Conservation (phyloP, 441 rosid species). For the Sinapis alba region DNA sequence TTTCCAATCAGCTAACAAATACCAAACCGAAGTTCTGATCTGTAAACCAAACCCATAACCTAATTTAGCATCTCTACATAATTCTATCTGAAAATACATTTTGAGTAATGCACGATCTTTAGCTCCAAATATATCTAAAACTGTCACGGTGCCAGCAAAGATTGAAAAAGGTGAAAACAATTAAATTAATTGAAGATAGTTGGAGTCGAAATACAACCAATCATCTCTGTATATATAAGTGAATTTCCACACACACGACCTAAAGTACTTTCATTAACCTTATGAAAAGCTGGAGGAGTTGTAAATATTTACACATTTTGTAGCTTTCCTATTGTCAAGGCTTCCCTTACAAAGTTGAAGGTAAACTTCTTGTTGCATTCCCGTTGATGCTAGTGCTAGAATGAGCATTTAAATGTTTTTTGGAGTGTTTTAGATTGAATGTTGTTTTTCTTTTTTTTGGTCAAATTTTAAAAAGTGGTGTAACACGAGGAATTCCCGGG, state of each 20-base stretch:
- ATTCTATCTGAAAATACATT: neutral
- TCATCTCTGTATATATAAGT: constrained; percentile 6
- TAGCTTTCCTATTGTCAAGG: no score
- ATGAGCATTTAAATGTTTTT: no score
- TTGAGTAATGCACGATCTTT: neutral
- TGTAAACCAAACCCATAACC: constrained; percentile 13
- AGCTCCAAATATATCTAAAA: neutral
- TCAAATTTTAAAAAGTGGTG: no score
- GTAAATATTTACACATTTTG: neutral
- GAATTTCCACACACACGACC: constrained; percentile 11
- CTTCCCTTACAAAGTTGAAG: no score
- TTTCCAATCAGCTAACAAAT: neutral
- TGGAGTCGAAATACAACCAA: constrained; percentile 6
- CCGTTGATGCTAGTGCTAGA: no score
- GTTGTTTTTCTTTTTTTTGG: no score
- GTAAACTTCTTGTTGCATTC: no score
- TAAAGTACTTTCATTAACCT: constrained; percentile 12
- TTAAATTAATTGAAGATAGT: neutral
- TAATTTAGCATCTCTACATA: neutral
- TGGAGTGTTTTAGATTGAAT: no score
- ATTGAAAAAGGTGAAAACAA: neutral
- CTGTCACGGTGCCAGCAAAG: neutral
- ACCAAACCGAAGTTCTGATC: neutral
- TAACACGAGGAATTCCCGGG: constrained; percentile 37
- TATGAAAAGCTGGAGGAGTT: neutral